Percentiles rank a stretch among this genome's conserved stretches.
These are phyloP conservation scores for Eucalyptus tenuipes DNA, from an alignment of 345 rosid genomes.

Conservation along the genomic window DNA sequence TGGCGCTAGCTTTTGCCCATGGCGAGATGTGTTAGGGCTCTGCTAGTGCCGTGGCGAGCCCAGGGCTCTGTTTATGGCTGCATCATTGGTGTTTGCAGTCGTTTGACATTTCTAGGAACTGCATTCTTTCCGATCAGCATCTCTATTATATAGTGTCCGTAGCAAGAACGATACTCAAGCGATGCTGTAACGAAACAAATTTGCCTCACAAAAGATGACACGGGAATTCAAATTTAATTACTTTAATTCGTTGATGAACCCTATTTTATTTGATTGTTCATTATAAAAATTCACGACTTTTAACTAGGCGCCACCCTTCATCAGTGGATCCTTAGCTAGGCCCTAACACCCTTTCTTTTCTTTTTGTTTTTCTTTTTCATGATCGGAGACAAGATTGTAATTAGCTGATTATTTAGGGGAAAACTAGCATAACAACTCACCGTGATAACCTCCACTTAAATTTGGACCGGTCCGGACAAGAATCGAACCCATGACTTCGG, in stretches of 20 bases:
- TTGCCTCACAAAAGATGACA: background rate
- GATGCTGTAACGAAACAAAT: background rate
- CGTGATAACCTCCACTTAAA: background rate
- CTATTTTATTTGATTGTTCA: background rate
- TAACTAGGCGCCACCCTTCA: background rate
- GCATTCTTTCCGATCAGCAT: background rate
- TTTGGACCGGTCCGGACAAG: background rate
- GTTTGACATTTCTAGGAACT: background rate
- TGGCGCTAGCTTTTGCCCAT: accelerated
- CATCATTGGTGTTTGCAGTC: background rate
- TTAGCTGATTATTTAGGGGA: no score
- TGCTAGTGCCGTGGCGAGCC: background rate
- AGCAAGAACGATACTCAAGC: background rate
- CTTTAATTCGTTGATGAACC: background rate
- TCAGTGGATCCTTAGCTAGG: background rate
- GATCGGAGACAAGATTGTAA: background rate
- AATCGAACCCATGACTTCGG: background rate
- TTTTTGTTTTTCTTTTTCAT: background rate
- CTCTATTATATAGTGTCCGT: background rate
- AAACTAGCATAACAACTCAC: background rate
- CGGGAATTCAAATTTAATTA: background rate
- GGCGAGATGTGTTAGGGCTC: background rate
- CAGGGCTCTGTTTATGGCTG: background rate
- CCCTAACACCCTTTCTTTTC: background rate
- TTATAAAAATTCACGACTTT: background rate